Evolutionary conservation across 371 early-diverging fungal genomes (phyloP).

Genomic region (Mucor irregularis): DNA sequence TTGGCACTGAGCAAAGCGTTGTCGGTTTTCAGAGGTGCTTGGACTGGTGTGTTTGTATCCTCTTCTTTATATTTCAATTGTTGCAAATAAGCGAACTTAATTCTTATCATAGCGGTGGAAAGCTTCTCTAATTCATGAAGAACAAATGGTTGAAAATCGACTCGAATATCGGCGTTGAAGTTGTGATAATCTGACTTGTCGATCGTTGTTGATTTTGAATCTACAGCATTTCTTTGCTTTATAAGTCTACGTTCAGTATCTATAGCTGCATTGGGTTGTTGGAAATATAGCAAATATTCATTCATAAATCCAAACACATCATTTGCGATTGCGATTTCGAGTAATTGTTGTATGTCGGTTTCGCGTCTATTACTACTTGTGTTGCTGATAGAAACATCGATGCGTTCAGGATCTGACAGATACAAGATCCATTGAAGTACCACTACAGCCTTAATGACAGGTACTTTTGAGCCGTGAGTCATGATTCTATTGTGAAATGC

Average conservation of each 20-base stretch:
- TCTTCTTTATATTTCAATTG: slow-evolving; percentile 76
- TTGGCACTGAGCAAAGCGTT: neutral
- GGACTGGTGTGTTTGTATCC: slow-evolving; percentile 50
- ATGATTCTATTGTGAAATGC: slow-evolving; percentile 32
- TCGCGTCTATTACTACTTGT: slow-evolving; percentile 53
- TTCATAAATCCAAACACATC: slow-evolving; percentile 73
- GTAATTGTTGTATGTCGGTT: slow-evolving; percentile 56
- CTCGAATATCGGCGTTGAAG: slow-evolving; percentile 40
- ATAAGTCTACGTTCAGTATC: slow-evolving; percentile 28
- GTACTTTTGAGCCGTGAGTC: slow-evolving; percentile 48
- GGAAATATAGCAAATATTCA: slow-evolving; percentile 66
- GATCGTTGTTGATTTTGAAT: slow-evolving; percentile 18
- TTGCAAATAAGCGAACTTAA: slow-evolving; percentile 57
- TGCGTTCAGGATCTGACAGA: slow-evolving; percentile 46
- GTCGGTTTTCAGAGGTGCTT: slow-evolving; percentile 1
- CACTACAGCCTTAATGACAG: slow-evolving; percentile 62
- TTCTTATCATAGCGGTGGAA: slow-evolving; percentile 47
- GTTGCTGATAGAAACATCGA: slow-evolving; percentile 27
- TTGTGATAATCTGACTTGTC: slow-evolving; percentile 37
- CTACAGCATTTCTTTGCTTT: slow-evolving; percentile 12
- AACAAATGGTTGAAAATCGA: slow-evolving; percentile 53
- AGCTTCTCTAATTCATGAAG: slow-evolving; percentile 53
- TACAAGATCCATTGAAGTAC: slow-evolving; percentile 67
- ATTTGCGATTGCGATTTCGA: slow-evolving; percentile 54
- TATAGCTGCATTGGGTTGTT: slow-evolving; percentile 33